A percentile compares a stretch with the other conserved stretches of the same genome.
Evolutionary conservation across 2,329 filamentous ascomycete species (phyloP).

Genomic region (Sphaerulina vaccinii): DNA sequence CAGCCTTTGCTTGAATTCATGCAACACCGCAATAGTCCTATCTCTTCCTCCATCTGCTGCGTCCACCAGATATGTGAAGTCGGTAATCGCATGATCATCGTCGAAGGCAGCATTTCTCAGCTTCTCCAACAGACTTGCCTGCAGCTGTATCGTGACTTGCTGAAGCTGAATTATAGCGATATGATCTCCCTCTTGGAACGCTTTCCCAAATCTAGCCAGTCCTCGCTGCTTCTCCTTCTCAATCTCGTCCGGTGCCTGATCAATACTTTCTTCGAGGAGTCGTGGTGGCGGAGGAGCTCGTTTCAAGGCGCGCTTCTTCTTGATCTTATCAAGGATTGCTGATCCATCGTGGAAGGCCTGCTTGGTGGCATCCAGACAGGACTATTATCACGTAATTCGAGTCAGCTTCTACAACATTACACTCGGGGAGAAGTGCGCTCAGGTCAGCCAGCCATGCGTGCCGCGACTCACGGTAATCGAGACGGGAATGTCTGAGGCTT

Average conservation of each 20-base stretch:
- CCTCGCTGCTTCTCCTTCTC: conserved; percentile 36
- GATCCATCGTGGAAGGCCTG: conserved; percentile 33
- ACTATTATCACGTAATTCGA: conserved; percentile 21
- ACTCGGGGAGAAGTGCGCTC: too few relatives aligned
- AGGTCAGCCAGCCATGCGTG: neutral
- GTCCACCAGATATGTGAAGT: conserved; percentile 34
- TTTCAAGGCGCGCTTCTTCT: conserved; percentile 32
- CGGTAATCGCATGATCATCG: conserved; percentile 30
- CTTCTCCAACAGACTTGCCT: conserved; percentile 33
- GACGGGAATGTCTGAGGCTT: conserved; percentile 9
- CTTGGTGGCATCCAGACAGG: conserved; percentile 31
- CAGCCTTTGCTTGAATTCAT: conserved; percentile 34
- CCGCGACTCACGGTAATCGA: conserved; percentile 21
- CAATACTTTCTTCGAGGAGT: conserved; percentile 34
- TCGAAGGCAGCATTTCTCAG: conserved; percentile 33
- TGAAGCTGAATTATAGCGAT: conserved; percentile 35
- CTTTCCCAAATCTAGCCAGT: conserved; percentile 31
- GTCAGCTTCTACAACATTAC: too few relatives aligned
- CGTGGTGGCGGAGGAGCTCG: conserved; percentile 34
- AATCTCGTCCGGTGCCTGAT: conserved; percentile 35
- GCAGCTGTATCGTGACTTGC: conserved; percentile 35
- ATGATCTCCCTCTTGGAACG: conserved; percentile 36
- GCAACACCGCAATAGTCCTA: conserved; percentile 32
- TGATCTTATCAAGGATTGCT: conserved; percentile 36
- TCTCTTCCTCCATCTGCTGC: conserved; percentile 34